A percentile compares a stretch with the other conserved stretches of the same genome.
phyloP scores from a whole-genome alignment of 1,284 basidiomycete genomes.

The Irpex rosettiformis region DNA sequence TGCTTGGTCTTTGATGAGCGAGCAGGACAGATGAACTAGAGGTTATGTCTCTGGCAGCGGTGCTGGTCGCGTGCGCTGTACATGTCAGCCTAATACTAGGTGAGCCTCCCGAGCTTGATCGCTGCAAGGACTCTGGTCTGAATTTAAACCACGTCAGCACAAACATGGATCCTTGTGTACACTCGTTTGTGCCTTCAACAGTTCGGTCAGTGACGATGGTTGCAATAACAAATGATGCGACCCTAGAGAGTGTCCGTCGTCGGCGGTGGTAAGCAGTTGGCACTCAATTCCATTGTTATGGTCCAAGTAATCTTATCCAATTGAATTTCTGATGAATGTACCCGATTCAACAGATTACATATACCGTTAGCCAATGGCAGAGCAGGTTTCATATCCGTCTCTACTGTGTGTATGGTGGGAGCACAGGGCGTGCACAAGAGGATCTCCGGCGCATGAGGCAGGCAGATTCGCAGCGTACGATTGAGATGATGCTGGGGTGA shows the following conservation, averaged over 20 bases:
- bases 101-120: background rate
- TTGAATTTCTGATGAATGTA: background rate
- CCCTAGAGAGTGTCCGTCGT: background rate
- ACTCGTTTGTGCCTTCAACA: background rate
- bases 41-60: background rate
- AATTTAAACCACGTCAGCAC: background rate
- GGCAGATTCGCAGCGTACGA: too few species aligned
- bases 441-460: too few species aligned
- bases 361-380: background rate
- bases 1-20: background rate
- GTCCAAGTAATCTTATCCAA: background rate
- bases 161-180: background rate
- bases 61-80: background rate
- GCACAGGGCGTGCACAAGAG: too few species aligned
- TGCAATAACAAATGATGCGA: background rate
- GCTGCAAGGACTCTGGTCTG: background rate
- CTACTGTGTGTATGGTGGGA: too few species aligned
- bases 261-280: background rate
- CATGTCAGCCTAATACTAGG: background rate
- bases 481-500: too few species aligned
- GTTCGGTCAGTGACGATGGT: background rate
- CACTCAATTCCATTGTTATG: background rate
- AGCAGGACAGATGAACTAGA: background rate
- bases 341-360: background rate
- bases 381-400: background rate